Evolutionary conservation across 768 basidiomycete genomes (phyloP), one percentile per base, ranked within the genome.

Genomic region (Nidularia sp.): DNA sequence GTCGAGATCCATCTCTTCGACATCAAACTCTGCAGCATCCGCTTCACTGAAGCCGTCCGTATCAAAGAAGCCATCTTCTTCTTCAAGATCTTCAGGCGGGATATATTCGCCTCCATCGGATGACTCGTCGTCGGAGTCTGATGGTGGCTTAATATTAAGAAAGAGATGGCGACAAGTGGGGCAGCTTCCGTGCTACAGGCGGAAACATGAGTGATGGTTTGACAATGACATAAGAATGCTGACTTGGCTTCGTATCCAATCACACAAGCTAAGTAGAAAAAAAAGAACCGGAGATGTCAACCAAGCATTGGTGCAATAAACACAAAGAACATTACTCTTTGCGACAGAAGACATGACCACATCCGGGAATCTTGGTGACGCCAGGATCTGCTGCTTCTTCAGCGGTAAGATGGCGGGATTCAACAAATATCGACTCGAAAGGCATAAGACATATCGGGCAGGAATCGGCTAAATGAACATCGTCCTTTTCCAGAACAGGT

Each of bases 31-130:
- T 6, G 72, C 62, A 13, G 61, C 62, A 12, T 73, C 70, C 33
- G 68, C 68, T 36, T 66, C 71, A 22, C 69, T 67, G 58, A 71
- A 71, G 7, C 62, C 71, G 48, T 80, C 76, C 25, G 70, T 67
- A 50, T 79, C 79, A 48, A 69, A 51, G 59, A 75, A 73, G 8
- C 56, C 66, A 35, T 81, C 76, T 9, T 81, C 78, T 13, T 80
- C 80, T 53, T 84, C 81, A 36, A 75, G 70, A 50, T 74, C 70
- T 4, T 76, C 74, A 3, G 74, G 72, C 4, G 84, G 85, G 18
- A 85, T 62, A 57, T 86, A 87, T 65, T 87, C 85, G 8, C 78
- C 82, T 13, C 78, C 85, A 61, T 86, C 85, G 10, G 80, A 83
- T 3, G 81, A 85, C 60, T 85, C 86, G 61, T 78, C 75, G 57